These are phyloP conservation scores for Wickerhamiella sorbophila DNA, from an alignment of 805 yeast species.

Conservation along the genomic window DNA sequence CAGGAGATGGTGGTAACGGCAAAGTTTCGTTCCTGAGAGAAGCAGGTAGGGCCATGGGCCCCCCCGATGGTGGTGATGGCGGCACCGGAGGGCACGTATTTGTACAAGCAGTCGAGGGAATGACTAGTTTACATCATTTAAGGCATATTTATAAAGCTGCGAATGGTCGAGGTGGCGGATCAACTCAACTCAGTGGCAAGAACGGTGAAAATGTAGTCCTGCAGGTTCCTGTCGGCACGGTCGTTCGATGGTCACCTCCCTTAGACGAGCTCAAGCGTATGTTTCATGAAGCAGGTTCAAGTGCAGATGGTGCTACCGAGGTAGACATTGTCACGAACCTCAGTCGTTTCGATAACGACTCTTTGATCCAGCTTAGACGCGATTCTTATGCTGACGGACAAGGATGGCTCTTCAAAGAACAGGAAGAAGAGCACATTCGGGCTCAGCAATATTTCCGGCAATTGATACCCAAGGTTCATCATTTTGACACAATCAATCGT, in stretches of 20 bases:
- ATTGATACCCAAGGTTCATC: conserved; percentile 47
- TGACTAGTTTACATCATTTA: conserved; percentile 57
- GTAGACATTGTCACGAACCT: conserved; percentile 14
- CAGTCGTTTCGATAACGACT: conserved; percentile 14
- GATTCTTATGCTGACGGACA: conserved; percentile 50
- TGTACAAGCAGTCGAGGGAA: conserved; percentile 61
- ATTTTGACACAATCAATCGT: conserved; percentile 45
- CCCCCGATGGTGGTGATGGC: conserved; percentile 99
- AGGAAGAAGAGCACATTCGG: conserved; percentile 53
- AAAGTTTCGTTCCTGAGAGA: conserved; percentile 74
- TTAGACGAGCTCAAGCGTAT: conserved; percentile 8
- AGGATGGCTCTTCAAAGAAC: conserved; percentile 83
- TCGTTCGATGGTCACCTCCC: conserved; percentile 46
- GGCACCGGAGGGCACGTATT: conserved; percentile 84
- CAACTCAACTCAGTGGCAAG: conserved; percentile 74
- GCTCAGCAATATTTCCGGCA: conserved; percentile 51
- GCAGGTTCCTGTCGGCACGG: conserved; percentile 86
- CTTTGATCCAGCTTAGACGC: conserved; percentile 42
- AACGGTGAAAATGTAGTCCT: conserved; percentile 66
- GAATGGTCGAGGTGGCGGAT: conserved; percentile 57
- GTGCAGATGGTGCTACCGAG: conserved; percentile 2
- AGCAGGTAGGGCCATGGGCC: conserved; percentile 72
- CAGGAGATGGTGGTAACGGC: conserved; percentile 89
- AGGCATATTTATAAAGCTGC: conserved; percentile 55
- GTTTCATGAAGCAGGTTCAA: conserved; percentile 17